Percentiles rank a stretch among this genome's conserved stretches.
These are phyloP conservation scores for Aspergillus unguis DNA, from an alignment of 2,329 filamentous ascomycete species.

Conservation along the genomic window DNA sequence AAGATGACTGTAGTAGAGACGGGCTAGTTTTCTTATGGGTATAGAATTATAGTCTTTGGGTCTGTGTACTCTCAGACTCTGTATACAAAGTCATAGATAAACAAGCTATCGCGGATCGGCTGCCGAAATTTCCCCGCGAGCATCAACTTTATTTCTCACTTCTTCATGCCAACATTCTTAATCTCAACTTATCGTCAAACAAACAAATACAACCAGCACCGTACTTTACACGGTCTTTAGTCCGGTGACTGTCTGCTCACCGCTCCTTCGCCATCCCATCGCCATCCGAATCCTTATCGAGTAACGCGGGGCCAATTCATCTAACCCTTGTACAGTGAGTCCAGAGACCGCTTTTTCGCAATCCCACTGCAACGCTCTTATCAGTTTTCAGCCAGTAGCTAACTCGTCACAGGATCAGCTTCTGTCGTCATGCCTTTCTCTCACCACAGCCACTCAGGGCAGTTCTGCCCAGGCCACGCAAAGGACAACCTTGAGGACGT, in stretches of 20 bases:
- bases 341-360: constrained; percentile 2
- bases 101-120: no score
- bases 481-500: constrained; percentile 80
- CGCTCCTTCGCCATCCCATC: background rate
- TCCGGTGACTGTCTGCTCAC: background rate
- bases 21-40: no score
- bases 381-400: background rate
- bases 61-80: no score
- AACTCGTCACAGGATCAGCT: background rate
- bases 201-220: no score
- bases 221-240: no score
- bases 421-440: constrained; percentile 75
- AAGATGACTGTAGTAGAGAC: no score
- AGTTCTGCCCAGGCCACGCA: constrained; percentile 92
- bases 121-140: no score
- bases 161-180: no score
- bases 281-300: background rate
- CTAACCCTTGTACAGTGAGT: background rate
- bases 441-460: constrained; percentile 95
- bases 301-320: background rate
- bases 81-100: no score
- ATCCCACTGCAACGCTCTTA: background rate
- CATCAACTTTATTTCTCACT: no score
- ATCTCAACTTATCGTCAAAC: no score
- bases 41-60: no score